Percentiles rank a stretch among this genome's conserved stretches.
Evolutionary conservation across 768 basidiomycete genomes (phyloP).

Genomic region (Leucosporidium creatinivorum): DNA sequence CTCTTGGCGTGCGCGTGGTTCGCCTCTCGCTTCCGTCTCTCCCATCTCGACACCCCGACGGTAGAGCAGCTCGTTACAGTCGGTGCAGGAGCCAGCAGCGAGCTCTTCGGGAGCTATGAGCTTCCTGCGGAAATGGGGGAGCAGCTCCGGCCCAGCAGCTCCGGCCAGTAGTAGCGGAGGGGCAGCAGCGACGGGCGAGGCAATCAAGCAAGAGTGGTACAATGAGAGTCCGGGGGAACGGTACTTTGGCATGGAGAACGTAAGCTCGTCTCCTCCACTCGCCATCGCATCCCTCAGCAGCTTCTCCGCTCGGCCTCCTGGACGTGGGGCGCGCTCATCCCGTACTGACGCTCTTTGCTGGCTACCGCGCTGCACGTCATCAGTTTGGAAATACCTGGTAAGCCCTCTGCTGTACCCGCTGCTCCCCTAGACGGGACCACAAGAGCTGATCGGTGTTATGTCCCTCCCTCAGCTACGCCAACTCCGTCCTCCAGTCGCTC

Average conservation of each 20-base stretch:
- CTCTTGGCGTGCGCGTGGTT: too few species aligned
- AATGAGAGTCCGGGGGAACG: constrained; percentile 36
- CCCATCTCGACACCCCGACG: too few species aligned
- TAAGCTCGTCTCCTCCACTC: constrained; percentile 46
- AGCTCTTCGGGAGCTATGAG: background rate
- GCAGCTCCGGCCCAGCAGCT: background rate
- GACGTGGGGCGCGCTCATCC: background rate
- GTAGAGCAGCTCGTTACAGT: too few species aligned
- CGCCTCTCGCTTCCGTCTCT: too few species aligned
- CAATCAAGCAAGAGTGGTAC: constrained; percentile 21
- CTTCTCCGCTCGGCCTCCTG: background rate
- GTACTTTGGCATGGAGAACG: constrained; percentile 89
- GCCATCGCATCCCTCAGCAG: constrained; percentile 1
- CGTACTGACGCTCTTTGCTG: background rate
- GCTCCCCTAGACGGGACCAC: background rate
- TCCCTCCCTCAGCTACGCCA: constrained; percentile 62
- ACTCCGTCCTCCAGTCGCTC: constrained; percentile 94
- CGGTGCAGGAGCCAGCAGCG: too few species aligned
- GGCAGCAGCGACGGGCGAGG: background rate
- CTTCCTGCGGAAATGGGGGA: constrained; percentile 5
- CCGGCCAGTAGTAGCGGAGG: background rate
- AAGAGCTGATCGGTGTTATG: background rate
- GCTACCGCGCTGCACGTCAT: background rate
- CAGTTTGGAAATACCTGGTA: constrained; percentile 97
- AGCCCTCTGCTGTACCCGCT: constrained; percentile 37